These are phyloP conservation scores for Xerocomellus amylosporus DNA, from an alignment of 768 basidiomycete genomes.

Conservation along the genomic window DNA sequence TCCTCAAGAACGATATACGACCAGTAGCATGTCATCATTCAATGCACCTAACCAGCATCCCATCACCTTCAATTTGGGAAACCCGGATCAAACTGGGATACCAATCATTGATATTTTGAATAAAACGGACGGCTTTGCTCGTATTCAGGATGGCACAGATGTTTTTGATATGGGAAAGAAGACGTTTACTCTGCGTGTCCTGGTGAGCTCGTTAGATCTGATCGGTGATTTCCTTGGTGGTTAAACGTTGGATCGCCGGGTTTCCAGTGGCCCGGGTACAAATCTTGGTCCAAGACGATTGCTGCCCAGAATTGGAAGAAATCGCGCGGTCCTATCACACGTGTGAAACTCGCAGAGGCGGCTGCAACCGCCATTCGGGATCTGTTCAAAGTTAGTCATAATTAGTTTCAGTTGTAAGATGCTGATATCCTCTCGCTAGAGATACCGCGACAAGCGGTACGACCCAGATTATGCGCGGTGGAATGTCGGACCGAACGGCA, in stretches of 20 bases:
- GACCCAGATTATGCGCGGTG: conserved; percentile 16
- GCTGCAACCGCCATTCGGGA: conserved; percentile 68
- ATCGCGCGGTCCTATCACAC: conserved; percentile 69
- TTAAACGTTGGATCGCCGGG: neutral
- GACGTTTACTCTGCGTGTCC: conserved; percentile 71
- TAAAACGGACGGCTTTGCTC: conserved; percentile 42
- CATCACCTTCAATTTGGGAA: conserved; percentile 57
- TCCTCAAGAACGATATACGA: conserved; percentile 25
- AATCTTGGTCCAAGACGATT: conserved; percentile 71
- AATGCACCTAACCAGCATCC: conserved; percentile 36
- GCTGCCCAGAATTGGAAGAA: conserved; percentile 74
- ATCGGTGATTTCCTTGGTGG: neutral
- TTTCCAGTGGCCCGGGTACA: conserved; percentile 74
- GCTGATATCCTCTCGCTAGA: conserved; percentile 16
- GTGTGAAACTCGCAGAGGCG: conserved; percentile 69
- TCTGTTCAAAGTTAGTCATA: conserved; percentile 51
- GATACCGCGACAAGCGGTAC: conserved; percentile 5
- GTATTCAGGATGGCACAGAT: conserved; percentile 54
- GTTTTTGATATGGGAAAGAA: conserved; percentile 64
- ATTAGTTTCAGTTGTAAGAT: neutral
- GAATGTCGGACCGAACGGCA: conserved; percentile 25
- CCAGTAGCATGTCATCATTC: conserved; percentile 8
- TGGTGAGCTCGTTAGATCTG: conserved; percentile 41
- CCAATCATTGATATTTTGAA: conserved; percentile 59
- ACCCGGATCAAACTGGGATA: conserved; percentile 57